Evolutionary conservation across 2,329 filamentous ascomycete genomes (phyloP).

Genomic region (Gnomoniopsis sp.): DNA sequence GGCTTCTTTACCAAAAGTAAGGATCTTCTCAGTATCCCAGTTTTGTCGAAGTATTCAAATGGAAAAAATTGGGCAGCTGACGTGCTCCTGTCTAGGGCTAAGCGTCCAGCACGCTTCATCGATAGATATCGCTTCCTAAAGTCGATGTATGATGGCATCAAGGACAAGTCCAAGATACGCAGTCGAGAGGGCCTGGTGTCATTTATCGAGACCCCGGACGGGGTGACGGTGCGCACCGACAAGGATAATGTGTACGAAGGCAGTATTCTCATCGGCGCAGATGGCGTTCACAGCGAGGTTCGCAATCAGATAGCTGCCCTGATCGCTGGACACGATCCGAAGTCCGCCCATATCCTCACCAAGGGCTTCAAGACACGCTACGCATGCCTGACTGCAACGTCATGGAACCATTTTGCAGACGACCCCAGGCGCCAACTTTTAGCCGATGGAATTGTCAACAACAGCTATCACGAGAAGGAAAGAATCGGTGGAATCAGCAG

Average conservation of each 20-base stretch:
- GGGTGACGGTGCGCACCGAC: constrained; percentile 28
- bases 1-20: neutral
- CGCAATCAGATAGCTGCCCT: constrained; percentile 24
- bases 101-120: neutral
- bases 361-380: neutral
- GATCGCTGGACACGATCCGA: neutral
- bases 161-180: neutral
- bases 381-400: neutral
- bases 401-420: neutral
- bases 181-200: neutral
- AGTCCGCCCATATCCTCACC: neutral
- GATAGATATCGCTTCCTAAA: neutral
- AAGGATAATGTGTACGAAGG: constrained; percentile 30
- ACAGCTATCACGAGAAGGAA: neutral
- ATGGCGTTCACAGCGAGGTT: constrained; percentile 37
- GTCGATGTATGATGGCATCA: neutral
- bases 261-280: constrained; percentile 35
- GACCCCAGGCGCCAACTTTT: neutral
- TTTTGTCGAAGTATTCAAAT: neutral
- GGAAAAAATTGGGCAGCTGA: neutral
- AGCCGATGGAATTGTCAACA: neutral
- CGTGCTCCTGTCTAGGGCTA: neutral
- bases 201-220: constrained; percentile 13
- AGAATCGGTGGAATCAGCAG: neutral
- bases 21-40: neutral